A percentile compares a stretch with the other conserved stretches of the same genome.
phyloP scores from a whole-genome alignment of 352 stramenopile genomes.

The Globisporangium spinosum region DNA sequence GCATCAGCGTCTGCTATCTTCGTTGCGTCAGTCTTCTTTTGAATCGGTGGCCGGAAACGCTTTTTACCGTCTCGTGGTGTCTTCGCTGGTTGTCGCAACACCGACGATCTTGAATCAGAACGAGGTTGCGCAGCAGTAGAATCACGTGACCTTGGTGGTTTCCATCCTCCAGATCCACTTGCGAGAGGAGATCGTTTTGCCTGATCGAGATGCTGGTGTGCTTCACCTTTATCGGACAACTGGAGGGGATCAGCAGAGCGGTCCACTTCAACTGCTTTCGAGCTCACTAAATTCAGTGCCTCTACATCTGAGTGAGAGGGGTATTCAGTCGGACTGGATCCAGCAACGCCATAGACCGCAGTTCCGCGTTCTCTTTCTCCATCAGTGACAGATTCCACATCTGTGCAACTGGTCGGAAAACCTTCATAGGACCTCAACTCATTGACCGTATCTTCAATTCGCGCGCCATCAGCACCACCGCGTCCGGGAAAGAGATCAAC shows the following conservation, averaged over 20 bases:
- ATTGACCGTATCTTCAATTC: background rate
- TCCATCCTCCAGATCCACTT: background rate
- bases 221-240: background rate
- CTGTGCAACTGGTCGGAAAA: background rate
- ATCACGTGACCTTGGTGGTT: background rate
- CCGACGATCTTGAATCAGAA: background rate
- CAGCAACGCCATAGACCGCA: background rate
- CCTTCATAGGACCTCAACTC: background rate
- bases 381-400: background rate
- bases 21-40: constrained; percentile 26
- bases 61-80: constrained; percentile 14
- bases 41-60: constrained; percentile 41
- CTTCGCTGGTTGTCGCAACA: constrained; percentile 13
- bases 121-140: background rate
- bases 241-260: background rate
- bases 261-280: background rate
- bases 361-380: background rate
- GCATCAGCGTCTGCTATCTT: constrained; percentile 9
- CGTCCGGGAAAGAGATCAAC: background rate
- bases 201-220: background rate
- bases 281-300: background rate
- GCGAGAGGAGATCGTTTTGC: background rate
- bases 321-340: background rate
- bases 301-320: background rate
- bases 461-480: background rate